A percentile compares a stretch with the other conserved stretches of the same genome.
phyloP scores from a whole-genome alignment of 78 protist genomes.

The Protostelium mycophagum region DNA sequence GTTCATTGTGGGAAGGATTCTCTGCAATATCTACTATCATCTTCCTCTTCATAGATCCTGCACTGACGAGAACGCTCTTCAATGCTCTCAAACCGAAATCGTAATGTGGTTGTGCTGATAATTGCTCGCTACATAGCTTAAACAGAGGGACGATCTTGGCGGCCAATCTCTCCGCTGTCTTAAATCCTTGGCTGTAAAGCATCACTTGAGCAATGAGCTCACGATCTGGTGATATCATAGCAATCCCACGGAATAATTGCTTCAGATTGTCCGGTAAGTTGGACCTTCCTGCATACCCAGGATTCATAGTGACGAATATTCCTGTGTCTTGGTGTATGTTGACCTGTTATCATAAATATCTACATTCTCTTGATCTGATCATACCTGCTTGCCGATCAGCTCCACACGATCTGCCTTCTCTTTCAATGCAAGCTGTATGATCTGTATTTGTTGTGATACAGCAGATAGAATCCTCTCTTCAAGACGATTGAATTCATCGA shows the following conservation, averaged over 20 bases:
- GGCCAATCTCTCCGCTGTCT: constrained; percentile 83
- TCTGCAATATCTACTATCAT: neutral
- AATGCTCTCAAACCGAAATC: constrained; percentile 99
- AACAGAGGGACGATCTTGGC: constrained; percentile 94
- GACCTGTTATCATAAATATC: constrained; percentile 14
- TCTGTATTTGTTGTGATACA: constrained; percentile 97
- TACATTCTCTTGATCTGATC: no score
- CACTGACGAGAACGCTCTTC: constrained; percentile 87
- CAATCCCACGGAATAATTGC: constrained; percentile 88
- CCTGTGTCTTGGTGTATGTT: constrained; percentile 75
- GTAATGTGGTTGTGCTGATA: constrained; percentile 94
- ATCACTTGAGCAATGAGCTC: constrained; percentile 96
- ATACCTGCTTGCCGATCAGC: constrained; percentile 46
- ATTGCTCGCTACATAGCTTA: constrained; percentile 88
- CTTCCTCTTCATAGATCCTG: constrained; percentile 90
- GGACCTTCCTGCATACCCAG: constrained; percentile 99
- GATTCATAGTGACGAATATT: constrained; percentile 99
- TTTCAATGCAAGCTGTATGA: constrained; percentile 88
- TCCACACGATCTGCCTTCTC: constrained; percentile 57
- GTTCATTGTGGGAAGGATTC: neutral
- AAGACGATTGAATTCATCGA: constrained; percentile 99
- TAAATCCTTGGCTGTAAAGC: constrained; percentile 96
- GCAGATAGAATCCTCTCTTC: constrained; percentile 98
- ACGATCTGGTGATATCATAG: constrained; percentile 94
- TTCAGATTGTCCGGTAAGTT: constrained; percentile 99